Percentiles rank a stretch among this genome's conserved stretches.
These are phyloP conservation scores for Backusella tuberculispora DNA, from an alignment of 192 early-diverging fungal species.

Conservation along the genomic window DNA sequence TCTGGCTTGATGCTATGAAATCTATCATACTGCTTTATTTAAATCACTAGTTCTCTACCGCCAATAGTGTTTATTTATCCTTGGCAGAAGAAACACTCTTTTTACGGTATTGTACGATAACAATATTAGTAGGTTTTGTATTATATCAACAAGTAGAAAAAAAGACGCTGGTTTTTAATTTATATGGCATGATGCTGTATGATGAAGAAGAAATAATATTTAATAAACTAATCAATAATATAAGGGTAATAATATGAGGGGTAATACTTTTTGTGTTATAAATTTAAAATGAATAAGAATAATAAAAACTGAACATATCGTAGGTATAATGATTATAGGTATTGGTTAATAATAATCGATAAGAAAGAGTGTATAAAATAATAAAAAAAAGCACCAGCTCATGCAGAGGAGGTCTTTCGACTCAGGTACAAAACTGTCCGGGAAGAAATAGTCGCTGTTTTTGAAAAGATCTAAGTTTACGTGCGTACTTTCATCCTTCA, in stretches of 20 bases:
- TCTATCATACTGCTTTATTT: conserved; percentile 11
- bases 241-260: conserved; percentile 10
- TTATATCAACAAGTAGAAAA: conserved; percentile 9
- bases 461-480: conserved; percentile 12
- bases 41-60: neutral
- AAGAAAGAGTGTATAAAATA: conserved; percentile 8
- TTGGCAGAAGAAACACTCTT: neutral
- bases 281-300: conserved; percentile 17
- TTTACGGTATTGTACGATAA: conserved; percentile 5
- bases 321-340: conserved; percentile 13
- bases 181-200: too few species aligned
- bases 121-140: conserved; percentile 1
- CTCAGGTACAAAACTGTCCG: neutral
- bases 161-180: conserved; percentile 8
- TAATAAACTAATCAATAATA: conserved; percentile 12
- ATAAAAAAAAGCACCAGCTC: conserved; percentile 15
- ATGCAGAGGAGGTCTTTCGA: neutral
- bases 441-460: conserved; percentile 11
- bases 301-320: neutral
- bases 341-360: conserved; percentile 9
- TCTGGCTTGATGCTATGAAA: conserved; percentile 13
- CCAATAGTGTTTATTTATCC: neutral
- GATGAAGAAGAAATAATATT: conserved; percentile 9
- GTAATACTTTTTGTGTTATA: conserved; percentile 10
- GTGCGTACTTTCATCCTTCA: neutral